Base-by-base conservation (phyloP, 768 basidiomycete genomes). In the Pilatotrama ljubarskyi region DNA sequence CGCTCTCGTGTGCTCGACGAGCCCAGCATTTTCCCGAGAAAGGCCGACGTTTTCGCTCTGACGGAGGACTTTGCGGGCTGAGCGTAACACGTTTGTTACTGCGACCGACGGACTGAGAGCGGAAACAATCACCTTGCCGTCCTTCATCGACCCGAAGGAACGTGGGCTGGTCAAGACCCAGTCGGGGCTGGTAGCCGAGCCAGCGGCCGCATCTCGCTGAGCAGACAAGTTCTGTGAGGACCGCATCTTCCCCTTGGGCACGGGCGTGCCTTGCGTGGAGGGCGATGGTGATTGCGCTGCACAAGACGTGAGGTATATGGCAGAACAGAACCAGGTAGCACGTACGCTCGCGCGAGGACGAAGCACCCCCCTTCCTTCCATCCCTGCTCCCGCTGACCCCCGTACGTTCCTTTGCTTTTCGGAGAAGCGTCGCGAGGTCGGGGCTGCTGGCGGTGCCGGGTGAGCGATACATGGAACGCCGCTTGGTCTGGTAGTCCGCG, bases 401-500 rank as follows among this genome's bases (percentile, higher is more conserved):
- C 74, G 84, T 84, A 50, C 82, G 77, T 67, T 88, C 89, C 74
- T 87, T 92, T 15, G 91, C 88, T 74, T 94, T 95, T 62, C 88
- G 82, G 53, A 95, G 73, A 53, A 97, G 80, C 10, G 92, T 94
- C 4, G 92, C 92, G 20, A 97, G 80, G 74, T 98, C 95, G 25
- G 95, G 95, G 69, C 90, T 93, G 66, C 90, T 92, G 35, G 93
- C 90, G 8, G 93, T 95, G 42, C 93, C 95, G 11, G 90, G 82
- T 18, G 91, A 88, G 58, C 95, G 82, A 72, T 94, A 95, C 77
- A 97, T 84, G 63, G 90, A 91, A 50, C 92, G 83, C 44, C 92
- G 83, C 72, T 90, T 90, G 8, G 83, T 84, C 67, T 88, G 85
- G 68, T 84, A 80, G 66, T 88, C 88, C 10, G 73, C 66, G 70